These are phyloP conservation scores for Circinella minor DNA, from an alignment of 371 early-diverging fungal species.

Conservation along the genomic window DNA sequence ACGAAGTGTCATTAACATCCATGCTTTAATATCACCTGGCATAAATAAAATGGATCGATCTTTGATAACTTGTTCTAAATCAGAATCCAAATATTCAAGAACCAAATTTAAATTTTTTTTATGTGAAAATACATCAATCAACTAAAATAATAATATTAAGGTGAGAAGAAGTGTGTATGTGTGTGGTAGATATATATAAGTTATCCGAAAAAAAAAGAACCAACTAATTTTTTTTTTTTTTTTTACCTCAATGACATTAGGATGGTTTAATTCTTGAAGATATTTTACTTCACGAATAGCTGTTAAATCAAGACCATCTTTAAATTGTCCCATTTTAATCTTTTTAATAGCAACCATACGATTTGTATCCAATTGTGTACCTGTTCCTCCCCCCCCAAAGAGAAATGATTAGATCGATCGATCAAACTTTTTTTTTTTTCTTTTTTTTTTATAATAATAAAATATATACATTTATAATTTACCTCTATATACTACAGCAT, in stretches of 20 bases:
- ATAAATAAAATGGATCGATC: slow-evolving; percentile 92
- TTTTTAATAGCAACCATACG: slow-evolving; percentile 93
- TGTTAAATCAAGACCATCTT: slow-evolving; percentile 91
- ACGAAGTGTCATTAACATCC: slow-evolving; percentile 97
- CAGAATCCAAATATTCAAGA: slow-evolving; percentile 94
- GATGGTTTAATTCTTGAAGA: slow-evolving; percentile 92
- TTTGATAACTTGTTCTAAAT: slow-evolving; percentile 98
- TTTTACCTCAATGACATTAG: slow-evolving; percentile 86
- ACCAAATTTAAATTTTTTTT: slow-evolving; percentile 94
- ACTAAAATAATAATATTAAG: slow-evolving; percentile 41
- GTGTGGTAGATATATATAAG: too few species aligned
- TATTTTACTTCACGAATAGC: slow-evolving; percentile 98
- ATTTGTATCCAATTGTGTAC: slow-evolving; percentile 57
- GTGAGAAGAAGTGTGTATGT: background rate
- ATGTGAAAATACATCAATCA: slow-evolving; percentile 95
- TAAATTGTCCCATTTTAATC: slow-evolving; percentile 90
- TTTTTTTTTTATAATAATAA: background rate
- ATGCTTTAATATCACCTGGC: slow-evolving; percentile 98
- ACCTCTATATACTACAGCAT: slow-evolving; percentile 92
- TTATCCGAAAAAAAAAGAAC: too few species aligned
- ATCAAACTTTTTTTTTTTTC: background rate
- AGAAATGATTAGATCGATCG: background rate
- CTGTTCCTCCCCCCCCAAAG: slow-evolving; percentile 20
- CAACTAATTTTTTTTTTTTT: too few species aligned
- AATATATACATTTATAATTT: slow-evolving; percentile 13